Conservation (phyloP, 441 rosid species). For the Euphorbia celastroides region DNA sequence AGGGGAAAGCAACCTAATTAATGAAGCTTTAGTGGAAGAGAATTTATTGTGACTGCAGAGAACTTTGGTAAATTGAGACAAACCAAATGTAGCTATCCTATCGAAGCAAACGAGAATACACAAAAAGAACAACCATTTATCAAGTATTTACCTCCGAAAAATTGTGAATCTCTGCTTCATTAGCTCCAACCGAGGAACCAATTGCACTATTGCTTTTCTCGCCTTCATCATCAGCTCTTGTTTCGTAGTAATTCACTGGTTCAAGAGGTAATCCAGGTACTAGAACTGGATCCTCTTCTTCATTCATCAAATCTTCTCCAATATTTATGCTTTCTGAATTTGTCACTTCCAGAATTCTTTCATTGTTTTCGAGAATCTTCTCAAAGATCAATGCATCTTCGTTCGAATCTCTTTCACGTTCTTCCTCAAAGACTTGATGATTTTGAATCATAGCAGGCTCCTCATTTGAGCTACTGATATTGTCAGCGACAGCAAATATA, state of each 20-base stretch:
- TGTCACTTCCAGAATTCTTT: slow-evolving; percentile 11
- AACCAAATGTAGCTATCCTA: neutral
- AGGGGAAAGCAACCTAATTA: slow-evolving; percentile 19
- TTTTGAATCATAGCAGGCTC: slow-evolving; percentile 21
- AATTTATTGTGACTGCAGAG: neutral
- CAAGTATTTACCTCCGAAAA: slow-evolving; percentile 67
- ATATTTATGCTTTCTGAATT: slow-evolving; percentile 21
- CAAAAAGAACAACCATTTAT: slow-evolving; percentile 26
- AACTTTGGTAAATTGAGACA: neutral
- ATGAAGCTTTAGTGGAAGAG: slow-evolving; percentile 2
- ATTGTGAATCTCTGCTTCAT: slow-evolving; percentile 28
- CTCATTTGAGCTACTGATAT: slow-evolving; percentile 20
- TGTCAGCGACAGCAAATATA: no score
- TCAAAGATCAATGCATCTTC: slow-evolving; percentile 10
- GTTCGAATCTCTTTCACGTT: slow-evolving; percentile 16
- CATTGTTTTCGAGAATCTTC: slow-evolving; percentile 11
- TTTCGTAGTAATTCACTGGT: slow-evolving; percentile 27
- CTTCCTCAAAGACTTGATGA: slow-evolving; percentile 17
- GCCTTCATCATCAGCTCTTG: slow-evolving; percentile 17
- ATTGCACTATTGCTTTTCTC: slow-evolving; percentile 11
- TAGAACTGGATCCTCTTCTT: slow-evolving; percentile 45
- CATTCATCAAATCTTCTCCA: slow-evolving; percentile 19
- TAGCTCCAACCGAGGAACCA: slow-evolving; percentile 26
- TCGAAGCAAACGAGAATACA: neutral
- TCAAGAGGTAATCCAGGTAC: slow-evolving; percentile 55